A percentile compares a stretch with the other conserved stretches of the same genome.
Conservation (phyloP, 2,329 filamentous ascomycete species). For the Neobulgaria alba region DNA sequence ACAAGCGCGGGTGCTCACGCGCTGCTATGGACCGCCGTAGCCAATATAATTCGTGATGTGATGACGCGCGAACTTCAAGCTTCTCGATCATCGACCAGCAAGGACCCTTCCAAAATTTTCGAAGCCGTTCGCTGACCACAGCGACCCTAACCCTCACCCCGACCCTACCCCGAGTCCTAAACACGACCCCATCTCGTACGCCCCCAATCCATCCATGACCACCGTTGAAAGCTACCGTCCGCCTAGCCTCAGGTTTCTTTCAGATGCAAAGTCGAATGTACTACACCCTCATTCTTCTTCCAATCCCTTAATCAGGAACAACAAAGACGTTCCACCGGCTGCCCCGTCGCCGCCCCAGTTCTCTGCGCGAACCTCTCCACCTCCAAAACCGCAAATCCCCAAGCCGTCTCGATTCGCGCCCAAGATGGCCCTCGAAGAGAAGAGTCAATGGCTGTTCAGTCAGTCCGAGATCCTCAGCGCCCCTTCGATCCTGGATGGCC, state of each 20-base stretch:
- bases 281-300: constrained; percentile 35
- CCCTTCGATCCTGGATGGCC: constrained; percentile 77
- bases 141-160: too few relatives aligned
- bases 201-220: constrained; percentile 37
- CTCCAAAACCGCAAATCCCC: constrained; percentile 20
- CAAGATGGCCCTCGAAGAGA: constrained; percentile 31
- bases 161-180: too few relatives aligned
- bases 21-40: too few relatives aligned
- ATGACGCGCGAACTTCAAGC: too few relatives aligned
- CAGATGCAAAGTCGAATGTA: constrained; percentile 23
- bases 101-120: too few relatives aligned
- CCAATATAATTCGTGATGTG: too few relatives aligned
- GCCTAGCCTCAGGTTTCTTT: constrained; percentile 13
- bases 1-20: too few relatives aligned
- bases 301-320: constrained; percentile 39
- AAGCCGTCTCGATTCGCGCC: constrained; percentile 5
- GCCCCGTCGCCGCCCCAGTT: constrained; percentile 50
- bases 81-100: too few relatives aligned
- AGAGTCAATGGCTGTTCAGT: constrained; percentile 81
- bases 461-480: constrained; percentile 73
- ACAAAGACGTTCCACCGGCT: constrained; percentile 42
- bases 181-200: not conserved
- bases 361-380: constrained; percentile 43
- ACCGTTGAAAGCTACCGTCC: constrained; percentile 50
- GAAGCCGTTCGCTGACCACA: too few relatives aligned